These are phyloP conservation scores for Westerdykella aurantiaca DNA, from an alignment of 2,329 filamentous ascomycete species.

Conservation along the genomic window DNA sequence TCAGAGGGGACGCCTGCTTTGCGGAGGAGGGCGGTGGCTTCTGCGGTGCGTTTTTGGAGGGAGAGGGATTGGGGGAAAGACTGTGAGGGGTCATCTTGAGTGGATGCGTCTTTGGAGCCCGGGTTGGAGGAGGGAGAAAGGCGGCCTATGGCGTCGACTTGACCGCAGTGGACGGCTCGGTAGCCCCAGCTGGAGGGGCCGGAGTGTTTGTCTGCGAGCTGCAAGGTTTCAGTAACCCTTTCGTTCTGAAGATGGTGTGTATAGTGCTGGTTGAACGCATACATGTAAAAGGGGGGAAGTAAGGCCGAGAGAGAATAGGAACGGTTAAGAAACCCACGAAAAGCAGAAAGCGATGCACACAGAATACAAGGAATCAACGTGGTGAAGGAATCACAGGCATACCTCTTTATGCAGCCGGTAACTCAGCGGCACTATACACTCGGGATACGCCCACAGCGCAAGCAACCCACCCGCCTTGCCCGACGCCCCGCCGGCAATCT, in stretches of 20 bases:
- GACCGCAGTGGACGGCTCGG: slow-evolving; percentile 68
- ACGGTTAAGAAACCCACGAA: too few relatives aligned
- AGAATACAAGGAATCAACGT: not conserved
- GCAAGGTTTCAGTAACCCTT: not conserved
- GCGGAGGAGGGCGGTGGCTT: slow-evolving; percentile 42
- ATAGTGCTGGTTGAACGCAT: not conserved
- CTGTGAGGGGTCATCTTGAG: slow-evolving; percentile 10
- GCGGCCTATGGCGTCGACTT: slow-evolving; percentile 49
- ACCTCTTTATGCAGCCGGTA: slow-evolving; percentile 72
- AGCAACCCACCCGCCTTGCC: slow-evolving; percentile 92
- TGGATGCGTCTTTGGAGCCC: slow-evolving; percentile 8
- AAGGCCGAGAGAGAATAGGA: not conserved
- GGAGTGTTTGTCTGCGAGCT: slow-evolving; percentile 72
- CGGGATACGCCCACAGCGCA: slow-evolving; percentile 86
- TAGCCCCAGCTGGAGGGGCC: slow-evolving; percentile 84
- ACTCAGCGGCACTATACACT: slow-evolving; percentile 75
- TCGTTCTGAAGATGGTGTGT: not conserved
- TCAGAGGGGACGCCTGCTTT: slow-evolving; percentile 65
- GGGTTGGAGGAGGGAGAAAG: slow-evolving; percentile 14
- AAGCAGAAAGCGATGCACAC: not conserved
- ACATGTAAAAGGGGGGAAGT: not conserved
- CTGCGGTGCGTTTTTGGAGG: slow-evolving; percentile 45
- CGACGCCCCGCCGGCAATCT: slow-evolving; percentile 84
- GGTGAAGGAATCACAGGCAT: not conserved
- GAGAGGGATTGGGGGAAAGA: slow-evolving; percentile 38